Percentiles rank a stretch among this genome's conserved stretches.
Evolutionary conservation across 2,329 filamentous ascomycete genomes (phyloP).

Genomic region (Diplodia scrobiculata): DNA sequence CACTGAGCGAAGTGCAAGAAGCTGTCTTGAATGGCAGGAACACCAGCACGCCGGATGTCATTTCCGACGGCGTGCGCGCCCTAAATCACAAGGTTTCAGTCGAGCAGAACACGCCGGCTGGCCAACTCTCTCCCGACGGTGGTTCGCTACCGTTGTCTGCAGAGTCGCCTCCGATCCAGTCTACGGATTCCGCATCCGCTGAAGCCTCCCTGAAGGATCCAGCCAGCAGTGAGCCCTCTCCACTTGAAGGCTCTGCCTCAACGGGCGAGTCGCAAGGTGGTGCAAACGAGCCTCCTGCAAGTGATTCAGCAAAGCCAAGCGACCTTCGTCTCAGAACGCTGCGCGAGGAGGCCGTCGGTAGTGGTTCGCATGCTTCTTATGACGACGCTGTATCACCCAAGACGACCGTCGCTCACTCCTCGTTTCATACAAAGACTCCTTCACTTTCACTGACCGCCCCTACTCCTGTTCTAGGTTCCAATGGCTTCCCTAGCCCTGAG

Average conservation of each 20-base stretch:
- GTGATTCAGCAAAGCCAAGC: constrained; percentile 3
- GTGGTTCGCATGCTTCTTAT: neutral
- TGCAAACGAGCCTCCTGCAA: neutral
- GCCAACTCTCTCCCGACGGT: constrained; percentile 15
- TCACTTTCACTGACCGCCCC: constrained; percentile 45
- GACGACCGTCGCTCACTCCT: constrained; percentile 14
- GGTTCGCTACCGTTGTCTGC: constrained; percentile 12
- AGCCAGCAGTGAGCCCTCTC: constrained; percentile 24
- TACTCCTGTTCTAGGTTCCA: constrained; percentile 44
- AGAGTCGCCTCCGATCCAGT: constrained; percentile 14
- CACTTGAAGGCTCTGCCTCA: constrained; percentile 6
- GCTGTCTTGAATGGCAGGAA: constrained; percentile 23
- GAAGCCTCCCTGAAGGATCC: constrained; percentile 4
- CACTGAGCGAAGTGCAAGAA: constrained; percentile 30
- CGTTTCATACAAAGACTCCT: constrained; percentile 37
- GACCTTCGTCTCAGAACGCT: constrained; percentile 26
- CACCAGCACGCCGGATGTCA: constrained; percentile 17
- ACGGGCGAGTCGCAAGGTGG: constrained; percentile 1
- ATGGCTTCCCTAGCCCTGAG: constrained; percentile 42
- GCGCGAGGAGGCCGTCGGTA: constrained; percentile 10
- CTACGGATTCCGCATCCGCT: constrained; percentile 17
- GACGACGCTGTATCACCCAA: constrained; percentile 28
- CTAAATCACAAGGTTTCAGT: constrained; percentile 16
- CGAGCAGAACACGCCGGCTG: constrained; percentile 7
- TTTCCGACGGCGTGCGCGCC: neutral